Percentiles rank a stretch among this genome's conserved stretches.
Evolutionary conservation across 768 basidiomycete species (phyloP).

Genomic region (Suillus fuscotomentosus): DNA sequence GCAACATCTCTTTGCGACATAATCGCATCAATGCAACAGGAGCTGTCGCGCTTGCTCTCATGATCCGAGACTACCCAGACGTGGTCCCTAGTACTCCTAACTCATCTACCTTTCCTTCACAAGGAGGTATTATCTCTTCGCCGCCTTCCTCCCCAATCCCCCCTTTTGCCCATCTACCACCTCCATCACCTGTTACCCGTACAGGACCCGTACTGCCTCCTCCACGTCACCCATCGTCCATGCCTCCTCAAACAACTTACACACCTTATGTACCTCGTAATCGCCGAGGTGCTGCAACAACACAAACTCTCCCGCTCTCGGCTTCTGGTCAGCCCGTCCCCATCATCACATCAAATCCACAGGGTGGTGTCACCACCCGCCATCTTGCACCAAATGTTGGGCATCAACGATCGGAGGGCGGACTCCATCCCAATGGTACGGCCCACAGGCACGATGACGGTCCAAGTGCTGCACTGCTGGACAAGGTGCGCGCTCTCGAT

Average conservation of each 20-base stretch:
- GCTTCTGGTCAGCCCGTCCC: constrained; percentile 53
- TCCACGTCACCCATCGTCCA: constrained; percentile 47
- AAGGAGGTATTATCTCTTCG: constrained; percentile 25
- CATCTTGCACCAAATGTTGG: constrained; percentile 28
- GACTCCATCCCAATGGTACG: neutral
- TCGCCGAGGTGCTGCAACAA: constrained; percentile 39
- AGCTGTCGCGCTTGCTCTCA: constrained; percentile 88
- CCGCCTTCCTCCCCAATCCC: constrained; percentile 34
- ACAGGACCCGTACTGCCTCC: constrained; percentile 44
- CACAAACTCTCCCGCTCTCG: constrained; percentile 34
- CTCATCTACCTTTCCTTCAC: constrained; percentile 6
- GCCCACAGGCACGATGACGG: constrained; percentile 32
- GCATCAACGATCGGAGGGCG: neutral
- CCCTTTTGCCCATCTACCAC: constrained; percentile 19
- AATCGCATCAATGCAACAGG: constrained; percentile 85
- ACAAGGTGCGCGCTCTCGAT: constrained; percentile 89
- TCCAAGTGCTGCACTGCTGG: constrained; percentile 76
- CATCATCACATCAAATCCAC: constrained; percentile 64
- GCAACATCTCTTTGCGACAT: constrained; percentile 86
- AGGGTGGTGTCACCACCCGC: constrained; percentile 51
- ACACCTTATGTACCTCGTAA: constrained; percentile 80
- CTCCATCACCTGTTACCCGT: constrained; percentile 26
- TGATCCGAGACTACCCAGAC: constrained; percentile 97
- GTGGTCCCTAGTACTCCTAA: constrained; percentile 38
- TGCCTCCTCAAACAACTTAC: constrained; percentile 67